Evolutionary conservation across 2,329 filamentous ascomycete species (phyloP), one percentile per base, ranked within the genome.

Genomic region (Xylaria sp.): DNA sequence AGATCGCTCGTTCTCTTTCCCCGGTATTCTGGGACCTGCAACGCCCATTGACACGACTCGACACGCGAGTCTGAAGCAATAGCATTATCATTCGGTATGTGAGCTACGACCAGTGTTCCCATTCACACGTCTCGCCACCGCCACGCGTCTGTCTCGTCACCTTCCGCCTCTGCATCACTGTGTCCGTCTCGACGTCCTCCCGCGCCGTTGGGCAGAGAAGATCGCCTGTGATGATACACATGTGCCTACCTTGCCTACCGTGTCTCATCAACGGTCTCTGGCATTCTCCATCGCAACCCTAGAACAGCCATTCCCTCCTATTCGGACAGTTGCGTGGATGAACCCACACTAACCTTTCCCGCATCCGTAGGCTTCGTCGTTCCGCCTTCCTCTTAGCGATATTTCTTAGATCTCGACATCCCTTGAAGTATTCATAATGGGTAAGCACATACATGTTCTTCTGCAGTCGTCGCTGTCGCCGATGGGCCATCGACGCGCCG

Each of bases 361-460:
- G 18, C 52, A 25, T 70, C 61, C 60, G 61, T 64, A 78, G 75
- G 76, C 60, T 60, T 75, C 70, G 73, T 66, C 71, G 73, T 66
- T 20, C 52, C 72, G 67, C 72, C 71, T 76, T 77, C 69, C 73
- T 45, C 60, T 52, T 59, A 66, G 65, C 72, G 69, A 66, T 69
- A 76, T 73, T 67, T 74, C 48, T 71, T 78, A 74, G 64, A 69
- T 72, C 66, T 70, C 66, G 71, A 76, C 72, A 72, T 69, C 67
- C 69, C 65, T 76, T 74, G 70, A 74, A 75, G 72, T 76, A 76
- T 77, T 80, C 78, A 76, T 76, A 80, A 84, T 84, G 82, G 82
- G 82, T 84, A 84, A 84, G 82, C 79, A 77, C 79, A 77, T 77
- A 74, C 74, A 73, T 76, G 73, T 75, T 70, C 67, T 72, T 67